Percentiles rank a stretch among this genome's conserved stretches.
phyloP scores from a whole-genome alignment of 78 protist species.

The Dictyostelium firmibasis region DNA sequence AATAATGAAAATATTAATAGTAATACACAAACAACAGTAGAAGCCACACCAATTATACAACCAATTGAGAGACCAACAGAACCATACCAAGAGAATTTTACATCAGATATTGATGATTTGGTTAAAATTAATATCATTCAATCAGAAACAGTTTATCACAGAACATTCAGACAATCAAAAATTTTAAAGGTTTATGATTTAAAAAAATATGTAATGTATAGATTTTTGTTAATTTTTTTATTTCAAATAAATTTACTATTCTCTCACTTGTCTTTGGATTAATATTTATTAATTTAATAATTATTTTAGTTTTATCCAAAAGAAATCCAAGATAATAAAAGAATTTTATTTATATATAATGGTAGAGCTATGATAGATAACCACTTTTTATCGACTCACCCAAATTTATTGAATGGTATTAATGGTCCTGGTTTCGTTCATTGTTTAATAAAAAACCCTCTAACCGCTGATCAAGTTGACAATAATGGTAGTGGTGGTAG shows the following conservation, averaged over 20 bases:
- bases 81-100: constrained; percentile 15
- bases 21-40: background rate
- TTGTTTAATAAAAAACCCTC: constrained; percentile 35
- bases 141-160: constrained; percentile 9
- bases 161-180: constrained; percentile 1
- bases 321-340: constrained; percentile 2
- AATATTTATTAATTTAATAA: background rate
- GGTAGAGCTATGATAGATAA: constrained; percentile 66
- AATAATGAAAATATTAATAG: background rate
- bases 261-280: no score
- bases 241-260: background rate
- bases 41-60: background rate
- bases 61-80: background rate
- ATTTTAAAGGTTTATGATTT: constrained; percentile 30
- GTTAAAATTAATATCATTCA: constrained; percentile 25
- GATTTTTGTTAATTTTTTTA: background rate
- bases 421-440: constrained; percentile 7
- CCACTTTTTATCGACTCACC: background rate
- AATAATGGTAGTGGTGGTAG: constrained; percentile 10
- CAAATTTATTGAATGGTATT: background rate
- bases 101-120: constrained; percentile 12
- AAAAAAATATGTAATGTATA: constrained; percentile 51
- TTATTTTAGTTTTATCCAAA: constrained; percentile 48
- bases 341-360: constrained; percentile 47
- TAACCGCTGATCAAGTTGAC: constrained; percentile 37